phyloP scores from a whole-genome alignment of 805 yeast genomes.

The Metschnikowia kunwiensis region DNA sequence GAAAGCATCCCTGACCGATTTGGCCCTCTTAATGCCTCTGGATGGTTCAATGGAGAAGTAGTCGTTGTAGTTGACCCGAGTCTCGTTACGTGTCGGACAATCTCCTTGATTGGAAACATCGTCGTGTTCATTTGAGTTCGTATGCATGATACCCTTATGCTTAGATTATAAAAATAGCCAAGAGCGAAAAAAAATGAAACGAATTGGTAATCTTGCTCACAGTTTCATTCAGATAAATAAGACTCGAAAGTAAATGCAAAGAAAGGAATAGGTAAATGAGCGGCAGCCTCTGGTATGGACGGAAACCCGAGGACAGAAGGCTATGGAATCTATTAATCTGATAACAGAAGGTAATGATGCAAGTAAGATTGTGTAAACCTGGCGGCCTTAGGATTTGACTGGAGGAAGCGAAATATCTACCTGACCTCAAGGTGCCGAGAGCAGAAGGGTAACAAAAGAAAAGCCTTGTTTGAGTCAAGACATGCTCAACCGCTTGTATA shows the following conservation, averaged over 20 bases:
- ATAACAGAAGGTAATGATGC: not conserved
- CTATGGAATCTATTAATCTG: not conserved
- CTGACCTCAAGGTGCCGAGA: conserved; percentile 2
- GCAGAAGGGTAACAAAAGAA: not conserved
- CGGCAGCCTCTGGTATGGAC: conserved; percentile 5
- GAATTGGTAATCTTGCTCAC: too few species aligned
- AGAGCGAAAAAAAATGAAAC: too few species aligned
- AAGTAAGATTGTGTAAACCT: not conserved
- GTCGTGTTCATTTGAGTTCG: not conserved
- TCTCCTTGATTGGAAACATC: not conserved
- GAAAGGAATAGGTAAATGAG: not conserved
- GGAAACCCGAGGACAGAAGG: conserved; percentile 6
- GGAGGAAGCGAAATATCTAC: not conserved
- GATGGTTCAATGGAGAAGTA: conserved; percentile 1
- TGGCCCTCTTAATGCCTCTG: conserved; percentile 13
- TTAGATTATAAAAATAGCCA: not conserved
- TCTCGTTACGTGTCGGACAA: not conserved
- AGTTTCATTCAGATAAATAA: too few species aligned
- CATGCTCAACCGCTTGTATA: not conserved
- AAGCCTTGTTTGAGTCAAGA: not conserved
- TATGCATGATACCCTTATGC: not conserved
- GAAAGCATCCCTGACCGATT: conserved; percentile 13
- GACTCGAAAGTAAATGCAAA: not conserved
- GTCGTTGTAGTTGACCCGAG: not conserved
- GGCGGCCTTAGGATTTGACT: not conserved